Conservation (phyloP, 305 asterid species). For the Andrographis paniculata region DNA sequence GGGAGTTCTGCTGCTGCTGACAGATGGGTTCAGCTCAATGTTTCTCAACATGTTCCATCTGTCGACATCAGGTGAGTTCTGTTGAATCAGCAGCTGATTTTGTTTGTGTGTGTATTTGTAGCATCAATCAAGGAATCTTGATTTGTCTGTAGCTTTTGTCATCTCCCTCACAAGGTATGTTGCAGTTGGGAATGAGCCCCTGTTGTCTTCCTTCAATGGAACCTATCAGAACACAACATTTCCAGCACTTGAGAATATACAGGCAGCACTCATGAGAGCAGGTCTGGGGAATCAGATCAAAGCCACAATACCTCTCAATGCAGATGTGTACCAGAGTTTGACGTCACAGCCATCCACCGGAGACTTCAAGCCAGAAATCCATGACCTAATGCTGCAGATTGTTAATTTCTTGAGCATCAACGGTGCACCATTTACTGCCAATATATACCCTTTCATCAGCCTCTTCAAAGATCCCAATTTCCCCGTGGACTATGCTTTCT, state of each 20-base stretch:
- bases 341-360: neutral
- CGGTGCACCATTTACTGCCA: conserved; percentile 1
- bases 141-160: neutral
- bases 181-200: conserved; percentile 1
- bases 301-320: conserved; percentile 2
- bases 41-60: neutral
- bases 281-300: neutral
- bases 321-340: conserved; percentile 1
- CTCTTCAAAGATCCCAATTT: neutral
- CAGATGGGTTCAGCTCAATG: neutral
- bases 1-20: neutral
- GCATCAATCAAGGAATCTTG: neutral
- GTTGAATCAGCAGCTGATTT: too few species aligned
- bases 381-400: neutral
- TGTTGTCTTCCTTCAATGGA: neutral
- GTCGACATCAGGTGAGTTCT: neutral
- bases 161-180: neutral
- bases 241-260: conserved; percentile 3
- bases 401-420: conserved; percentile 3
- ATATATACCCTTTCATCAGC: conserved; percentile 4
- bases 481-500: conserved; percentile 7
- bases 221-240: neutral
- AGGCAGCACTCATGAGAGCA: neutral
- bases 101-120: neutral
- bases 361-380: neutral